A percentile compares a stretch with the other conserved stretches of the same genome.
These are phyloP conservation scores for Omphalotus guepiniiformis DNA, from an alignment of 768 basidiomycete genomes.

Conservation along the genomic window DNA sequence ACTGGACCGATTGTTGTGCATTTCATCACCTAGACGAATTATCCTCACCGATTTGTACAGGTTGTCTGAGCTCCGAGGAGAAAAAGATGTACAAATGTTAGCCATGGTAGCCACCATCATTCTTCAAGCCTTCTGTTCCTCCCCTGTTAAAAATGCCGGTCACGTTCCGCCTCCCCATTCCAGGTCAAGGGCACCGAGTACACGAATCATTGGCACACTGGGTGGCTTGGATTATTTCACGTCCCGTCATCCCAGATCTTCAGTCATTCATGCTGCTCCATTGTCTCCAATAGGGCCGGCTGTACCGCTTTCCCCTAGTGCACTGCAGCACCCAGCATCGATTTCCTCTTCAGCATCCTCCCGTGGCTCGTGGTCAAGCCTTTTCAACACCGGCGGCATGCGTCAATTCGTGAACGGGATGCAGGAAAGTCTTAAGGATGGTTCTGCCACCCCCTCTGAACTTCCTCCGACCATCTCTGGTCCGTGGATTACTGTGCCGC, in stretches of 20 bases:
- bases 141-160: constrained; percentile 1
- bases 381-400: constrained; percentile 65
- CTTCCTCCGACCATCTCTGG: constrained; percentile 14
- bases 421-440: constrained; percentile 46
- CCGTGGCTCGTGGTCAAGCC: constrained; percentile 75
- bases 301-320: constrained; percentile 29
- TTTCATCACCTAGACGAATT: neutral
- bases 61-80: constrained; percentile 36
- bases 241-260: neutral
- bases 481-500: constrained; percentile 19
- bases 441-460: constrained; percentile 37
- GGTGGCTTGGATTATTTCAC: constrained; percentile 57
- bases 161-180: neutral
- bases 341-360: constrained; percentile 57
- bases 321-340: neutral
- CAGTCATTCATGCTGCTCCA: neutral
- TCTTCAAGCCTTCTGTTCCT: constrained; percentile 36
- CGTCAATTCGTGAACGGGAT: constrained; percentile 66
- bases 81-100: constrained; percentile 76
- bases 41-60: constrained; percentile 21
- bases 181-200: neutral
- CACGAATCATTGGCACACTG: constrained; percentile 9
- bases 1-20: constrained; percentile 36
- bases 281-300: constrained; percentile 25
- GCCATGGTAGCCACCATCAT: constrained; percentile 73